Evolutionary conservation across 2,329 filamentous ascomycete species (phyloP).

Genomic region (Aurifilum marmelostoma): DNA sequence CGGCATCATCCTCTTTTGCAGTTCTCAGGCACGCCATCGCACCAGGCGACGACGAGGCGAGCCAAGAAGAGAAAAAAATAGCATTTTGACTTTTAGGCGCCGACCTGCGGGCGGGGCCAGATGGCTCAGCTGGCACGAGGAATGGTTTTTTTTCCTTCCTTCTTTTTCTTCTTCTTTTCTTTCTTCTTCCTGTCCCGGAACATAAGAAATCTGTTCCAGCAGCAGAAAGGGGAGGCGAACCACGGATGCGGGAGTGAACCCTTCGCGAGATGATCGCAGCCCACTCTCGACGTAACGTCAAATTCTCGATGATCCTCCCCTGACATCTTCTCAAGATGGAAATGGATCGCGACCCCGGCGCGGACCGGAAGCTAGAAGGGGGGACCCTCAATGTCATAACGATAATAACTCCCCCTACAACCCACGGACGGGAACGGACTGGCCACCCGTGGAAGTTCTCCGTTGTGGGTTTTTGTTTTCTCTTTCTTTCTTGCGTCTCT

Average conservation of each 20-base stretch:
- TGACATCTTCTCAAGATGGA: conserved; percentile 14
- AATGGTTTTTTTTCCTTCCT: neutral
- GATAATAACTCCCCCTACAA: too few species aligned
- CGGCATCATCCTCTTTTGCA: neutral
- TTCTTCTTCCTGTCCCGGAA: neutral
- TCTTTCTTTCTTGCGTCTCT: neutral
- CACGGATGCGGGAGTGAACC: conserved; percentile 18
- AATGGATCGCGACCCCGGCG: conserved; percentile 26
- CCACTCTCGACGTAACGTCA: conserved; percentile 23
- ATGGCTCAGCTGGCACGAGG: neutral
- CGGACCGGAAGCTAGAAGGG: conserved; percentile 5
- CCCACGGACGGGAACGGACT: neutral
- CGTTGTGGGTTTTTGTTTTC: neutral
- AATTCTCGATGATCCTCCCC: neutral
- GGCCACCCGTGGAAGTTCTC: neutral
- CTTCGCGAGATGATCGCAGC: conserved; percentile 14
- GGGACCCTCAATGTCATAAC: conserved; percentile 7
- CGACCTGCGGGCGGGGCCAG: too few species aligned
- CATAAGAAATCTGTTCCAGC: conserved; percentile 14
- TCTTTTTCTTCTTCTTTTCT: neutral
- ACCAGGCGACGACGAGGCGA: neutral
- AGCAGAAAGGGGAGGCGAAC: neutral
- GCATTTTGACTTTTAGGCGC: neutral
- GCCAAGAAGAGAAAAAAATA: neutral
- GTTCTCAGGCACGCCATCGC: conserved; percentile 13